These are phyloP conservation scores for Ogataea paraovalis DNA, from an alignment of 805 yeast species.

Conservation along the genomic window DNA sequence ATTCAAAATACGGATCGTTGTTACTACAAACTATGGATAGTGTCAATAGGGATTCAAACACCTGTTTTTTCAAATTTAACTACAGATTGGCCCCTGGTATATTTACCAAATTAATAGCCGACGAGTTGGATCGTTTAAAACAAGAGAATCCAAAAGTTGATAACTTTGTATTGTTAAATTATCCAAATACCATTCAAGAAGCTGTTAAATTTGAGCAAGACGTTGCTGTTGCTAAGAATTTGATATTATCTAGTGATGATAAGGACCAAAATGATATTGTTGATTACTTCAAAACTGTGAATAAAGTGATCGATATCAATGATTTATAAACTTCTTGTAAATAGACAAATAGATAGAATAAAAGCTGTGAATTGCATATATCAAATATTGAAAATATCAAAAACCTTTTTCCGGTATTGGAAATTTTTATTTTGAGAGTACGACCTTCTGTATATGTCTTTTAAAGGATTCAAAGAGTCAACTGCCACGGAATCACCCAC, in stretches of 20 bases:
- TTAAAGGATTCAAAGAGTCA: not conserved
- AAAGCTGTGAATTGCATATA: not conserved
- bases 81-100: constrained; percentile 39
- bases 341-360: not conserved
- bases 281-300: constrained; percentile 65
- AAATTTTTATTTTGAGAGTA: constrained; percentile 20
- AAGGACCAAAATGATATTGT: constrained; percentile 45
- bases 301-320: constrained; percentile 37
- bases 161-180: constrained; percentile 49
- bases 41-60: constrained; percentile 25
- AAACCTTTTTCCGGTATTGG: constrained; percentile 16
- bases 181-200: constrained; percentile 60
- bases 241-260: constrained; percentile 31
- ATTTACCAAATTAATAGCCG: constrained; percentile 46
- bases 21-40: constrained; percentile 39
- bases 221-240: constrained; percentile 44
- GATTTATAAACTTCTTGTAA: constrained; percentile 10
- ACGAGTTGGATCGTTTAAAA: constrained; percentile 27
- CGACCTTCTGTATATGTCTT: constrained; percentile 19
- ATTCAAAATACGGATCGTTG: constrained; percentile 48
- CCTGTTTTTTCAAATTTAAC: constrained; percentile 28
- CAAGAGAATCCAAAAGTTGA: constrained; percentile 35
- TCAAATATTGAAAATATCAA: constrained; percentile 8
- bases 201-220: constrained; percentile 73
- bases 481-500: not conserved